Conservation (phyloP, 2,329 filamentous ascomycete species). For the Sporothrix pseudoabietina region DNA sequence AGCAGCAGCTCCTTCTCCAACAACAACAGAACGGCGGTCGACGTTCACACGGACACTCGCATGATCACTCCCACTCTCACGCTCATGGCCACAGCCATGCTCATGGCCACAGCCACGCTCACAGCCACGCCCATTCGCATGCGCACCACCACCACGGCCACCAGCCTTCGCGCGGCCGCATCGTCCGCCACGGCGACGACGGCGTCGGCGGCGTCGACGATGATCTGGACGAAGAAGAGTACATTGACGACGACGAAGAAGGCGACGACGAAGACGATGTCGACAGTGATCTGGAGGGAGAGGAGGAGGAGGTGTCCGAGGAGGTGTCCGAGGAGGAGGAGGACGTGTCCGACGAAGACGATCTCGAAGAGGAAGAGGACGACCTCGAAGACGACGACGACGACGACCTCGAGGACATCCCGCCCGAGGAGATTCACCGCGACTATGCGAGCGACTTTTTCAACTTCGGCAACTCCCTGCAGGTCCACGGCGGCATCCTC, state of each 20-base stretch:
- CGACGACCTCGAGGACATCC: conserved; percentile 67
- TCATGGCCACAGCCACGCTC: neutral
- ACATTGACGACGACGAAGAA: neutral
- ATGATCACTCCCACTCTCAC: conserved; percentile 5
- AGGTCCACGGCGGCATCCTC: conserved; percentile 95
- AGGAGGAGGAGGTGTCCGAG: conserved; percentile 45
- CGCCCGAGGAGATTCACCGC: conserved; percentile 59
- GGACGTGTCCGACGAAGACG: conserved; percentile 50
- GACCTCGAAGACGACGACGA: conserved; percentile 56
- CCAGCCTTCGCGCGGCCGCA: conserved; percentile 73
- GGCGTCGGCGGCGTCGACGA: conserved; percentile 57
- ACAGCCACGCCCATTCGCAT: conserved; percentile 6
- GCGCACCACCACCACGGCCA: conserved; percentile 55
- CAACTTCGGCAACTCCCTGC: conserved; percentile 95
- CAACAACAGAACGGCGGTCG: neutral
- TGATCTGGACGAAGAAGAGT: conserved; percentile 48
- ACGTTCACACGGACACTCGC: neutral
- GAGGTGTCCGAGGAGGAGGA: conserved; percentile 52
- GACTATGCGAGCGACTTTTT: conserved; percentile 83
- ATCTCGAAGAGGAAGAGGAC: conserved; percentile 52
- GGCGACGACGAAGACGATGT: too few relatives aligned
- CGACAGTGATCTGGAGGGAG: conserved; percentile 49
- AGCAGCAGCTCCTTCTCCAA: neutral
- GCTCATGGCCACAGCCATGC: neutral
- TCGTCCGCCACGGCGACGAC: conserved; percentile 66